Evolutionary conservation across 163 green algal genomes (phyloP), one percentile per base, ranked within the genome.

Genomic region (Chloromonas sp.): DNA sequence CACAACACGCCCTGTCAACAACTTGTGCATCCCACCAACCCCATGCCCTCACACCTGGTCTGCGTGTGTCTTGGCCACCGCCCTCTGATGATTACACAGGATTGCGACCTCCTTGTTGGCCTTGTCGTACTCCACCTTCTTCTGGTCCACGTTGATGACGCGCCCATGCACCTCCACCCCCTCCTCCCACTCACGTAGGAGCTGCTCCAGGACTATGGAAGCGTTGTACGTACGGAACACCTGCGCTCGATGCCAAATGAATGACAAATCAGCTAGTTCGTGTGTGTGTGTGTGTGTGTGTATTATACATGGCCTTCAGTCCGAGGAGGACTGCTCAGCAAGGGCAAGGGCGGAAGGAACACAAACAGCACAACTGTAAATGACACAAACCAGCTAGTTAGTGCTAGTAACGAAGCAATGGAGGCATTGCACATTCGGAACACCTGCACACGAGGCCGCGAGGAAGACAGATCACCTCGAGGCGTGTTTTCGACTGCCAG

Each of bases 211-310:
- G 5, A 92, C 96, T 82, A 99, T 96, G 74, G 94, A 98, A 1
- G 97, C 97, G 89, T 99, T 99, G 94, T 99, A 99, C 8, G 97
- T 99, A 87, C 97, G 95, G 93, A 99, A 99, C 83, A 99, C 93
- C 91, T 94, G 88, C 71, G 36, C 66, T 36, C 36, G 36, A 36
- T 36, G 36, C 36, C 36, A 36, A 36, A 36, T 36, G 36, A 36
- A 36, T 36, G 36, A 36, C 36, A 36, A 36, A 36, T 36, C 36
- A 36, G 36, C 36, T 36, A 36, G 36, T 36, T 36, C 36, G 36
- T 36, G 36, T 36, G 36, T 36, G 36, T 36, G 36, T 36, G 36
- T 36, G 36, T 36, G 36, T 36, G 36, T 36, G 36, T 36, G 36
- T 36, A 36, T 36, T 36, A 36, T 36, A 36, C 36, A 36, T 36